These are phyloP conservation scores for Mycena amicta DNA, from an alignment of 768 basidiomycete genomes.

Conservation along the genomic window DNA sequence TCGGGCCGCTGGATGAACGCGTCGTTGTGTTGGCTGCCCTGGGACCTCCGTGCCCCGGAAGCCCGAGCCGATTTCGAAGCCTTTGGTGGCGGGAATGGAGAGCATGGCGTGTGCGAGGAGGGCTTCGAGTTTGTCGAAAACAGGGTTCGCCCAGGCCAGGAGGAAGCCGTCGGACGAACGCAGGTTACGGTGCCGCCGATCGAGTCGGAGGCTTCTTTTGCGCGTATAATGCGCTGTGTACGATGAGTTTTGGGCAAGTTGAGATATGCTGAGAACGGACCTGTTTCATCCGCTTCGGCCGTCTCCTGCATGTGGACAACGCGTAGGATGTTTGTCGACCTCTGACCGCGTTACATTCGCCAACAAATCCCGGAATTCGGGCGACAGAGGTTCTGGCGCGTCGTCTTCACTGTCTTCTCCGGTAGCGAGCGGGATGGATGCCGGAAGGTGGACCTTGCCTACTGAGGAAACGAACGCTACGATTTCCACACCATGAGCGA, in stretches of 20 bases:
- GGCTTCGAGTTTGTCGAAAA: conserved; percentile 98
- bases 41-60: conserved; percentile 94
- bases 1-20: conserved; percentile 66
- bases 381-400: conserved; percentile 72
- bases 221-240: conserved; percentile 84
- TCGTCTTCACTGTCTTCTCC: conserved; percentile 67
- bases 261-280: too few species aligned
- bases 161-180: conserved; percentile 88
- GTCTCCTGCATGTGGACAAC: conserved; percentile 92
- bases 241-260: too few species aligned
- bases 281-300: conserved; percentile 87
- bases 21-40: conserved; percentile 93
- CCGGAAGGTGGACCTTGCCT: conserved; percentile 85
- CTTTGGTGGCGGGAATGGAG: conserved; percentile 97
- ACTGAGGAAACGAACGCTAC: conserved; percentile 97
- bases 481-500: conserved; percentile 88
- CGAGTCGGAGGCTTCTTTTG: conserved; percentile 89
- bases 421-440: conserved; percentile 43
- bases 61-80: conserved; percentile 96
- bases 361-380: conserved; percentile 82
- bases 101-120: conserved; percentile 96
- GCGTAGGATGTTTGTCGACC: conserved; percentile 83
- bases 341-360: conserved; percentile 79
- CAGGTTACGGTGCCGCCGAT: conserved; percentile 99
- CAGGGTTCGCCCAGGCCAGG: conserved; percentile 94